These are phyloP conservation scores for Colletotrichum sp. DNA, from an alignment of 2,329 filamentous ascomycete genomes.

Conservation along the genomic window DNA sequence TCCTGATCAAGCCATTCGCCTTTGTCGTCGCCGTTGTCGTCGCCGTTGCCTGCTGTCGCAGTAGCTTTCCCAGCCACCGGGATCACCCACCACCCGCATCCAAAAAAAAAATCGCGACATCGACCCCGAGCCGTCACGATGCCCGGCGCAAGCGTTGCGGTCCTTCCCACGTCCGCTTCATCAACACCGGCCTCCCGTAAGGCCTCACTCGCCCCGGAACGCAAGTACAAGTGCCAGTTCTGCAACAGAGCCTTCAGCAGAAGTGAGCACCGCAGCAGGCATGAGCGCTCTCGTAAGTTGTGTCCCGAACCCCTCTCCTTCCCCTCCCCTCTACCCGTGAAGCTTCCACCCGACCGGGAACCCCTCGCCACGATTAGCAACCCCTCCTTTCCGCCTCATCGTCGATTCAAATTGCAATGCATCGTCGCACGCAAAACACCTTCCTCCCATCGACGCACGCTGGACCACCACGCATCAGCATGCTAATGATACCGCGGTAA, in stretches of 20 bases:
- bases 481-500: constrained; percentile 29
- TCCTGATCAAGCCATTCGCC: constrained; percentile 32
- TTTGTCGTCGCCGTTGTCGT: constrained; percentile 24
- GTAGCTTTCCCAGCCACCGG: constrained; percentile 15
- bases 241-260: constrained; percentile 97
- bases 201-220: constrained; percentile 79
- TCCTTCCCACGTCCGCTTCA: constrained; percentile 66
- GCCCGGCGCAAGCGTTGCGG: constrained; percentile 73
- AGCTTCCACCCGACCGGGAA: constrained; percentile 5
- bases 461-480: background rate
- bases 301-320: constrained; percentile 9
- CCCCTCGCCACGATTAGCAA: background rate
- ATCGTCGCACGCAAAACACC: background rate
- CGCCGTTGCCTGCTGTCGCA: constrained; percentile 24
- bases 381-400: background rate
- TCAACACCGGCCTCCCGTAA: constrained; percentile 79
- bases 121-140: constrained; percentile 55
- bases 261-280: constrained; percentile 94
- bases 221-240: constrained; percentile 99
- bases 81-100: constrained; percentile 20
- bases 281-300: constrained; percentile 96
- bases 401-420: background rate
- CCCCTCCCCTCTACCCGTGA: constrained; percentile 2
- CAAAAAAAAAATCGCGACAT: constrained; percentile 26
- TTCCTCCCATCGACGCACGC: background rate